Evolutionary conservation across 192 early-diverging fungal genomes (phyloP).

Genomic region (Linnemannia elongata): DNA sequence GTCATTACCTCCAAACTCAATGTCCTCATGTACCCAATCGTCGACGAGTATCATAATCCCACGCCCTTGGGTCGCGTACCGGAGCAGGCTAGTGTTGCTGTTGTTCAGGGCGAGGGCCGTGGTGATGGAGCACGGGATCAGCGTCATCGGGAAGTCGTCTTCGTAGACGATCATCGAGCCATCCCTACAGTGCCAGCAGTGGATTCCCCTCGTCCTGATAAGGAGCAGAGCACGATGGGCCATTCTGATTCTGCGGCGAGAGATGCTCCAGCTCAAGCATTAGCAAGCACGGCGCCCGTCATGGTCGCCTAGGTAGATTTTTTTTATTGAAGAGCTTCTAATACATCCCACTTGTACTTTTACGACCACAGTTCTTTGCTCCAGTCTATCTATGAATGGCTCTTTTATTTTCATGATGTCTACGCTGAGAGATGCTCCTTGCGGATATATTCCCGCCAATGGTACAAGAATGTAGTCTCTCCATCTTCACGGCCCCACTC

Average conservation of each 20-base stretch:
- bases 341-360: constrained; percentile 8
- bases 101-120: constrained; percentile 45
- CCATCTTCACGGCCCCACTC: constrained; percentile 57
- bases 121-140: constrained; percentile 45
- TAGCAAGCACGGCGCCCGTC: constrained; percentile 1
- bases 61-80: constrained; percentile 28
- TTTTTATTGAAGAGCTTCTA: not conserved
- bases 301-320: constrained; percentile 19
- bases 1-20: constrained; percentile 84
- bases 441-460: constrained; percentile 54
- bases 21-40: constrained; percentile 80
- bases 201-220: not conserved
- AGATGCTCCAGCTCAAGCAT: not conserved
- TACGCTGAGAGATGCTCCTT: constrained; percentile 29
- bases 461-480: constrained; percentile 51
- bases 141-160: constrained; percentile 45
- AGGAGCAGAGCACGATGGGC: not conserved
- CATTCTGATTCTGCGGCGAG: not conserved
- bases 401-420: not conserved
- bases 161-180: constrained; percentile 37
- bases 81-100: constrained; percentile 37
- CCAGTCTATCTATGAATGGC: not conserved
- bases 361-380: not conserved
- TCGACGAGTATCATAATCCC: constrained; percentile 72
- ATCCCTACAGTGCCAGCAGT: constrained; percentile 3